Percentiles rank a stretch among this genome's conserved stretches.
phyloP scores from a whole-genome alignment of 2,329 filamentous ascomycete species.

The Colletotrichum sansevieriae region DNA sequence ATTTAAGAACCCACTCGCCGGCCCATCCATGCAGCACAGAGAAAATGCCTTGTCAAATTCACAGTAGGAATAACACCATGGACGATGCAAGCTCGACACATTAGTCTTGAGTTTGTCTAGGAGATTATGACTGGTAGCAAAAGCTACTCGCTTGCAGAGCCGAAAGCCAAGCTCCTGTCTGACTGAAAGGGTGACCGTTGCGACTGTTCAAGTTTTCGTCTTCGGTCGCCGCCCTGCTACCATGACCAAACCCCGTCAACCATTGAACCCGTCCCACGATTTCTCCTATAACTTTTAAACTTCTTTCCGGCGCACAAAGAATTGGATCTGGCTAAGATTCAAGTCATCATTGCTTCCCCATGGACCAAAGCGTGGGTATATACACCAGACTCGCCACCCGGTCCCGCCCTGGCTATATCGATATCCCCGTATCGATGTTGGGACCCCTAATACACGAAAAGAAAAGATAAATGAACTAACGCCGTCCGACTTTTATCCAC shows the following conservation, averaged over 20 bases:
- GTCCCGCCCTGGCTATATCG: constrained; percentile 14
- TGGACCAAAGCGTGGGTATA: constrained; percentile 38
- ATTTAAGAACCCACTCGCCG: background rate
- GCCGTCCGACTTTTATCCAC: constrained; percentile 32
- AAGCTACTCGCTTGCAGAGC: constrained; percentile 3
- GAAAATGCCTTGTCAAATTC: background rate
- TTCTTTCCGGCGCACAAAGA: constrained; percentile 14
- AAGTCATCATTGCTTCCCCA: constrained; percentile 8
- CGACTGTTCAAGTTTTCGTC: background rate
- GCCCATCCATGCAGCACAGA: background rate
- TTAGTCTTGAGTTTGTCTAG: constrained; percentile 13
- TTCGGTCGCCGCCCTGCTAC: too few relatives aligned
- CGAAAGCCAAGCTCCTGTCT: constrained; percentile 24
- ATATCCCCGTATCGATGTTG: constrained; percentile 20
- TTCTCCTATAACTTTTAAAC: constrained; percentile 19
- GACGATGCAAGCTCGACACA: background rate
- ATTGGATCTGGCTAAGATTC: constrained; percentile 8
- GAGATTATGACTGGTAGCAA: constrained; percentile 6
- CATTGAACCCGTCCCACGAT: constrained; percentile 17
- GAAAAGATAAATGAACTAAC: background rate
- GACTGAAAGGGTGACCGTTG: background rate
- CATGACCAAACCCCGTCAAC: background rate
- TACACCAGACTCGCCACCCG: constrained; percentile 23
- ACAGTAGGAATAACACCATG: background rate
- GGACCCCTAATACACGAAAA: constrained; percentile 12